Percentiles rank a stretch among this genome's conserved stretches.
Conservation (phyloP, 208 protist species). For the Kentomonas sorsogonicus region DNA sequence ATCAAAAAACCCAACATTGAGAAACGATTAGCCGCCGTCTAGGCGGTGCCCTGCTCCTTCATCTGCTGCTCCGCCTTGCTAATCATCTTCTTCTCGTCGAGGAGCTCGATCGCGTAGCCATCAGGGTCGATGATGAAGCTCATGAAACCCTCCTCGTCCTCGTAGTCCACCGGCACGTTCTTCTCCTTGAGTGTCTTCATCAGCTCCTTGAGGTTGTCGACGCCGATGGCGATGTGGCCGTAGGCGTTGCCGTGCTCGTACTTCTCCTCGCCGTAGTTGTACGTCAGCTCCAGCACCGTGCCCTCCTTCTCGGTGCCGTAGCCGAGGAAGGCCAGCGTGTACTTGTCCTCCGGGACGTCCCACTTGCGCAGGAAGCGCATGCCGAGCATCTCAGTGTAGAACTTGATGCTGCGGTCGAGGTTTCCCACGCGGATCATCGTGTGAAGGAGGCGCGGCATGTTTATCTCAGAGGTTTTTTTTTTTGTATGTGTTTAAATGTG, state of each 20-base stretch:
- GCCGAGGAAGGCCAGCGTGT: constrained; percentile 78
- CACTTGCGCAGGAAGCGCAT: constrained; percentile 79
- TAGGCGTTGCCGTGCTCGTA: constrained; percentile 75
- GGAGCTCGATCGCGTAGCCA: constrained; percentile 80
- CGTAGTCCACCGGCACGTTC: constrained; percentile 65
- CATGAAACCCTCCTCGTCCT: constrained; percentile 73
- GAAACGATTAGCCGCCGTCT: too few species aligned
- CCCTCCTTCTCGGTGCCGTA: constrained; percentile 59
- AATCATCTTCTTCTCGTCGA: constrained; percentile 76
- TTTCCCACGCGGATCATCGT: constrained; percentile 87
- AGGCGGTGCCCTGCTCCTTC: constrained; percentile 65
- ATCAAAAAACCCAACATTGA: neutral
- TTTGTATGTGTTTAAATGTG: neutral
- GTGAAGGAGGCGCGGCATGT: constrained; percentile 52
- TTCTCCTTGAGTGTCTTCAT: constrained; percentile 37
- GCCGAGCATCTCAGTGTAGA: constrained; percentile 72
- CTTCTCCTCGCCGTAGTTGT: constrained; percentile 72
- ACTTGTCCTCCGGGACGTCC: constrained; percentile 72
- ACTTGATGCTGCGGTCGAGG: constrained; percentile 74
- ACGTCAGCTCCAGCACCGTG: constrained; percentile 80
- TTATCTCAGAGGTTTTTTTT: neutral
- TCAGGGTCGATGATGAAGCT: constrained; percentile 82
- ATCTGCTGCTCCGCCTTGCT: constrained; percentile 44
- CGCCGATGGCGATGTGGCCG: constrained; percentile 80
- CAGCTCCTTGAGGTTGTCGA: constrained; percentile 58